phyloP scores from a whole-genome alignment of 768 basidiomycete genomes.

The Auricularia sp. region DNA sequence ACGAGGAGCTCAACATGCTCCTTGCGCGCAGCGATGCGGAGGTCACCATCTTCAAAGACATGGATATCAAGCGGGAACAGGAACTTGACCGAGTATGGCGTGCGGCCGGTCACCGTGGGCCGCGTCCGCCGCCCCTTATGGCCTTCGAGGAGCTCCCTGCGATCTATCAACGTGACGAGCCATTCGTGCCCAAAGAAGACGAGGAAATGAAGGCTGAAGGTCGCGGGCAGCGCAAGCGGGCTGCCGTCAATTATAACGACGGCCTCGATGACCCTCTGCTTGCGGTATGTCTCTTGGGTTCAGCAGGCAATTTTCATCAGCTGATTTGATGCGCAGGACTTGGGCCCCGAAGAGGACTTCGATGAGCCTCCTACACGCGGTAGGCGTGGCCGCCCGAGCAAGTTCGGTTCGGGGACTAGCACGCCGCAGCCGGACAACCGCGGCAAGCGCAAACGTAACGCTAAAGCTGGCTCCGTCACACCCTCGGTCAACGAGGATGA shows the following conservation, averaged over 20 bases:
- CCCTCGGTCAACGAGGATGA: conserved; percentile 66
- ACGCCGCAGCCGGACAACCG: conserved; percentile 2
- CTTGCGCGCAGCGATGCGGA: conserved; percentile 83
- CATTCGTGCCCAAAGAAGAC: conserved; percentile 45
- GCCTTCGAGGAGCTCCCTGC: conserved; percentile 84
- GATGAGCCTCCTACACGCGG: conserved; percentile 10
- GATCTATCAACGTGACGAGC: conserved; percentile 80
- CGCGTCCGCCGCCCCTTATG: conserved; percentile 67
- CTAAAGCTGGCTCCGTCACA: conserved; percentile 67
- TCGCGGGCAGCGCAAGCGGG: conserved; percentile 75
- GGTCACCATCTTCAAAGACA: conserved; percentile 58
- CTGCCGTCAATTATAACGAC: conserved; percentile 85
- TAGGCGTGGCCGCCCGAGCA: conserved; percentile 2
- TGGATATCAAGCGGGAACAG: conserved; percentile 75
- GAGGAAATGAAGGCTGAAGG: conserved; percentile 51
- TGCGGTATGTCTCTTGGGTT: conserved; percentile 37
- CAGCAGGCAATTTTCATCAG: no score
- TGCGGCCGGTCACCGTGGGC: conserved; percentile 63
- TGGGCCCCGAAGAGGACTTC: conserved; percentile 9
- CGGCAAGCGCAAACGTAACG: conserved; percentile 65
- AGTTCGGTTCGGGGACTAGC: conserved; percentile 3
- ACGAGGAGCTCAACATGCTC: conserved; percentile 89
- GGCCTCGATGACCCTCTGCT: conserved; percentile 94
- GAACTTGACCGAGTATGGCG: conserved; percentile 59
- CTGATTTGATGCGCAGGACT: background rate